Evolutionary conservation across 2,329 filamentous ascomycete species (phyloP), one percentile per base, ranked within the genome.

Genomic region (Mycogone perniciosa): DNA sequence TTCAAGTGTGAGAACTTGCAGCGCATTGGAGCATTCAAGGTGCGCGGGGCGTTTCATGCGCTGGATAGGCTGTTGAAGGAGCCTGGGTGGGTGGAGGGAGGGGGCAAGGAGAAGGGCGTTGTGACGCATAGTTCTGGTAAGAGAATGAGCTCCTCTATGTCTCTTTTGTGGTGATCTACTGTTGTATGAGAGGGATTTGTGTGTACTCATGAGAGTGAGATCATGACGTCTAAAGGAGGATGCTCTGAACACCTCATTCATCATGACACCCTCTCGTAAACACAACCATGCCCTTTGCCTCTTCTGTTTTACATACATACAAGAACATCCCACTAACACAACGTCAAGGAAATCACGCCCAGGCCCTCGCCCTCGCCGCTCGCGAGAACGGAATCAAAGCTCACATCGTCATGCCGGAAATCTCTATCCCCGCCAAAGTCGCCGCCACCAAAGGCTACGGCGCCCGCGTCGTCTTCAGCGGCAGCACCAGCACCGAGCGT

Each of bases 1-100:
- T 95, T 97, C 80, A 97, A 97, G 73, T 95, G 89, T 68, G 92
- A 97, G 75, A 96, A 96, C 68, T 74, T 89, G 52, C 93, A 97
- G 73, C 82, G 84, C 50, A 83, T 95, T 49, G 93, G 92, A 46
- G 92, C 92, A 1, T 97, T 97, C 75, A 97, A 97, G 72, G 86
- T 84, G 11, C 76, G 92, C 6, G 93, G 92, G 5, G 92, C 91
- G 0, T 96, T 96, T 60, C 89, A 96, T 68, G 90, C 91, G 1
- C 65, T 96, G 35, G 77, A 83, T 61, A 71, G 86, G 51, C 69
- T 96, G 62, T 82, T 85, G 63, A 68, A 66, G 56, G 79, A 84
- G 60, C 71, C 76, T 4, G 83, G 80, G 1, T 80, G 80, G 69
- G 75, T 84, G 35, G 80, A 81, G 56, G 76, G 75, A 10, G 77